Base-by-base conservation (phyloP, 2,329 filamentous ascomycete species). In the Colletotrichum ledebouriae region DNA sequence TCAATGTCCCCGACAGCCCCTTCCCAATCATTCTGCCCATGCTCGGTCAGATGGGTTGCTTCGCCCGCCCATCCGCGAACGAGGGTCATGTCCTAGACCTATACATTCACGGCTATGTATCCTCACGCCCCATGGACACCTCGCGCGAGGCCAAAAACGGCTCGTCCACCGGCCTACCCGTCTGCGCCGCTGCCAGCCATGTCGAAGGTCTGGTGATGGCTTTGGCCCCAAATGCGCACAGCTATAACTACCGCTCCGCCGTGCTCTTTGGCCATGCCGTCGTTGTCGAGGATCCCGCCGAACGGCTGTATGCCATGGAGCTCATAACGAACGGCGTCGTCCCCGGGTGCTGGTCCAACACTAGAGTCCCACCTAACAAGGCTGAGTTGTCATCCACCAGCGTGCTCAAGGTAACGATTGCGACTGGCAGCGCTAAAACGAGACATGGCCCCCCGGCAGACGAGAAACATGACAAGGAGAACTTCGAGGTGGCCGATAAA, bases 41-140 rank as follows among this genome's bases (percentile, higher is more conserved):
- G 93, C 92, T 97, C 74, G 93, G 92, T 59, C 89, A 92, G 73
- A 92, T 96, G 85, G 92, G 89, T 12, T 92, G 89, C 25, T 96
- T 90, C 76, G 83, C 84, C 9, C 80, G 82, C 0, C 90, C 90
- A 5, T 89, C 86, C 61, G 84, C 88, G 15, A 83, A 84, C 59
- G 78, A 86, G 17, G 84, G 86, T 58, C 89, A 94, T 71, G 88
- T 90, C 0, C 83, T 94, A 5, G 90, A 94, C 66, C 85, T 91
- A 70, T 97, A 97, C 77, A 85, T 97, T 7, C 94, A 97, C 79
- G 93, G 93, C 75, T 97, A 95, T 78, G 90, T 95, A 73, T 92
- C 89, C 68, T 89, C 90, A 1, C 90, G 94, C 7, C 83, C 97
- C 39, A 91, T 95, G 84, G 91, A 90, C 71, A 78, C 92, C 7